phyloP scores from a whole-genome alignment of 177 flowering plant genomes.

The Vitis hybrid region DNA sequence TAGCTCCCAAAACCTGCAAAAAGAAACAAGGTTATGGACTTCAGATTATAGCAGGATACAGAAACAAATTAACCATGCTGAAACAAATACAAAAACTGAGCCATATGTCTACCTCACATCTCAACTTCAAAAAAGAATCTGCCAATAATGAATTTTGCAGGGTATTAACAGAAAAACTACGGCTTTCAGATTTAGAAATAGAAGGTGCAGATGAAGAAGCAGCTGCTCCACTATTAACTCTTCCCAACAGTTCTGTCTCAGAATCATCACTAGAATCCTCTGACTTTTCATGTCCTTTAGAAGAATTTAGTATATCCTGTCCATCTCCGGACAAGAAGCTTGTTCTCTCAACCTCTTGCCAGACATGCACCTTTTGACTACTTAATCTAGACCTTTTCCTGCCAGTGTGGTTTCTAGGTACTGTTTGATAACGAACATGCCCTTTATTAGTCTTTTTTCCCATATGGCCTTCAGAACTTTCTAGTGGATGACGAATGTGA shows the following conservation, averaged over 20 bases:
- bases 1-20: constrained; percentile 95
- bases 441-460: constrained; percentile 49
- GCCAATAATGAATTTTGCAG: constrained; percentile 43
- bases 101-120: constrained; percentile 76
- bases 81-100: not conserved
- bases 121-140: constrained; percentile 78
- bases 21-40: constrained; percentile 25
- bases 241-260: constrained; percentile 58
- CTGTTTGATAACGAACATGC: constrained; percentile 34
- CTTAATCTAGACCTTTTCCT: constrained; percentile 65
- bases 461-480: constrained; percentile 51
- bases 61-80: not conserved
- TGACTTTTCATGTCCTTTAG: constrained; percentile 35
- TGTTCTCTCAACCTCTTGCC: constrained; percentile 92
- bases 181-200: constrained; percentile 40
- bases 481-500: constrained; percentile 91
- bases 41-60: constrained; percentile 14
- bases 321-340: constrained; percentile 85
- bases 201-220: constrained; percentile 72
- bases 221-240: constrained; percentile 63
- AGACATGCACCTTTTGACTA: constrained; percentile 45
- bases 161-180: constrained; percentile 34
- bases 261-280: constrained; percentile 81
- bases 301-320: constrained; percentile 58
- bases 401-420: constrained; percentile 42